These are phyloP conservation scores for Echium plantagineum DNA, from an alignment of 257 asterid species.

Conservation along the genomic window DNA sequence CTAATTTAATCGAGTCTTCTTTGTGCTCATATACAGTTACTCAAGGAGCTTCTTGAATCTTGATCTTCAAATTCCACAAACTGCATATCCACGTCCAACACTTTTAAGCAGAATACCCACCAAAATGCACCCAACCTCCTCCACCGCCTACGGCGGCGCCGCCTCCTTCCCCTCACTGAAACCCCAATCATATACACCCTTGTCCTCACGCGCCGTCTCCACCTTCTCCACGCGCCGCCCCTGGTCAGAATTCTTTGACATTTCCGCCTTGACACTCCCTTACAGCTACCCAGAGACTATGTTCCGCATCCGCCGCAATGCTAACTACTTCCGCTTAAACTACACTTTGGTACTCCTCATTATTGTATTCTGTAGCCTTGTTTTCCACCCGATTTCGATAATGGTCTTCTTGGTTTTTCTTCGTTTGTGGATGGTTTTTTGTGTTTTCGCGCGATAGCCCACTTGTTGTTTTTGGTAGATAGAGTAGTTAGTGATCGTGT, in stretches of 20 bases:
- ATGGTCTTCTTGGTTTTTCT: conserved; percentile 45
- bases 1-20: no score
- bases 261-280: conserved; percentile 47
- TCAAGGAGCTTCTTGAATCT: no score
- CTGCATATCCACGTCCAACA: no score
- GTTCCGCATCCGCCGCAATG: conserved; percentile 55
- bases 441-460: conserved; percentile 62
- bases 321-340: conserved; percentile 66
- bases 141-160: no score
- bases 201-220: conserved; percentile 27
- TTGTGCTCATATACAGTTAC: no score
- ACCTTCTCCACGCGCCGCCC: conserved; percentile 50
- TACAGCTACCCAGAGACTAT: conserved; percentile 44
- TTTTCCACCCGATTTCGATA: conserved; percentile 78
- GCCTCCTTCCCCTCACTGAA: neutral
- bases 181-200: conserved; percentile 2
- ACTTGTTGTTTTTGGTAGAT: conserved; percentile 25
- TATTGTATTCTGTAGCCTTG: conserved; percentile 62
- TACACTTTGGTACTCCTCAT: conserved; percentile 49
- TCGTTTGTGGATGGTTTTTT: conserved; percentile 43
- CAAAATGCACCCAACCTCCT: no score
- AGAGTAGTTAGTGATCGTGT: conserved; percentile 45
- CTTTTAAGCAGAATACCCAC: no score
- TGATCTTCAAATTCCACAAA: no score
- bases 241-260: conserved; percentile 47